Conservation (phyloP, 1,139 yeast species). For the Yamadazyma siamensis region DNA sequence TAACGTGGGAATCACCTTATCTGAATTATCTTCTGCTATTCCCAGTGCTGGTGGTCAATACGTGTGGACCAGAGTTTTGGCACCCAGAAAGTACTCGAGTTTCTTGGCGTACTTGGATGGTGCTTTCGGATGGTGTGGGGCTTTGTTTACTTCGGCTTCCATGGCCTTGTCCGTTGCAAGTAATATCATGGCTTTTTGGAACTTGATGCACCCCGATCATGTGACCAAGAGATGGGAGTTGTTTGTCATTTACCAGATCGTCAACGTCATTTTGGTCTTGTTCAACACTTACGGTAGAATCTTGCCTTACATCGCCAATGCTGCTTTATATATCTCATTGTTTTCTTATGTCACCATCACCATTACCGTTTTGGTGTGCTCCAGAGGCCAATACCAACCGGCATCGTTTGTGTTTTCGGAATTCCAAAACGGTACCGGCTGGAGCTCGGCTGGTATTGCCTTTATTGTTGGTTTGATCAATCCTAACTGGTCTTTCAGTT, state of each 20-base stretch:
- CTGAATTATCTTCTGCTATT: constrained; percentile 52
- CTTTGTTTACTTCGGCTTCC: constrained; percentile 55
- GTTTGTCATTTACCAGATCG: constrained; percentile 45
- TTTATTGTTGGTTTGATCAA: constrained; percentile 42
- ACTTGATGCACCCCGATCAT: constrained; percentile 41
- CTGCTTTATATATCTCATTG: constrained; percentile 34
- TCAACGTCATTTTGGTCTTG: constrained; percentile 29
- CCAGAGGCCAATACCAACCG: constrained; percentile 32
- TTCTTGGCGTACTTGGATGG: constrained; percentile 54
- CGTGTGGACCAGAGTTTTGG: constrained; percentile 56
- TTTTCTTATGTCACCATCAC: constrained; percentile 35
- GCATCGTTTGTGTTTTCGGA: constrained; percentile 39
- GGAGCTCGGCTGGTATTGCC: constrained; percentile 40
- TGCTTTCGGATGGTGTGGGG: constrained; percentile 55
- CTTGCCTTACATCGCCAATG: constrained; percentile 34
- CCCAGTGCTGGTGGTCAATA: constrained; percentile 62
- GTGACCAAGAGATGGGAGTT: constrained; percentile 48
- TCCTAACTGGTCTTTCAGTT: constrained; percentile 44
- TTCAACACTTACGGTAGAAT: constrained; percentile 38
- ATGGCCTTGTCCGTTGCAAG: constrained; percentile 50
- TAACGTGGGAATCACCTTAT: constrained; percentile 37
- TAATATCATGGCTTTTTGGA: constrained; percentile 49
- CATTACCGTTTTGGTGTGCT: constrained; percentile 34
- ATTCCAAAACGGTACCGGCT: constrained; percentile 38
- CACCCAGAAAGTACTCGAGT: constrained; percentile 47